phyloP scores from a whole-genome alignment of 1,139 yeast genomes.

The Kodamaea anthophila region DNA sequence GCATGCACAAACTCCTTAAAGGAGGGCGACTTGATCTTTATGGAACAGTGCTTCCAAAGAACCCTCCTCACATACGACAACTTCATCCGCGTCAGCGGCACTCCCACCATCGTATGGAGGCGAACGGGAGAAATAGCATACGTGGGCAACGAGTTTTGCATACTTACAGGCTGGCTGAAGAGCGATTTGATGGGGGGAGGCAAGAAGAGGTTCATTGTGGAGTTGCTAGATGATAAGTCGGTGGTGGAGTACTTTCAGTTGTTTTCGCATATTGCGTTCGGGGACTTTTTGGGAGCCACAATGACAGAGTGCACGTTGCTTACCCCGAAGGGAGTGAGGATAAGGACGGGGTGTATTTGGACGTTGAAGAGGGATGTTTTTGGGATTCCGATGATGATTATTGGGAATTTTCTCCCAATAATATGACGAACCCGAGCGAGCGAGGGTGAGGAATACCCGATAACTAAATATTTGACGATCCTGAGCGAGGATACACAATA shows the following conservation, averaged over 20 bases:
- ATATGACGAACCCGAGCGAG: too few relatives aligned
- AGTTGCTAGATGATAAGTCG: slow-evolving; percentile 79
- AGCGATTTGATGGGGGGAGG: slow-evolving; percentile 51
- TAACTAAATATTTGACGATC: too few relatives aligned
- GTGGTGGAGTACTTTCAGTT: slow-evolving; percentile 84
- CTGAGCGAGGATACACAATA: too few relatives aligned
- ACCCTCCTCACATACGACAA: slow-evolving; percentile 84
- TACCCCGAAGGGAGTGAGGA: slow-evolving; percentile 48
- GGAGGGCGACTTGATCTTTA: slow-evolving; percentile 85
- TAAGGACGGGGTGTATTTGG: slow-evolving; percentile 82
- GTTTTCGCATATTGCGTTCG: slow-evolving; percentile 82
- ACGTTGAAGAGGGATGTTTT: slow-evolving; percentile 66
- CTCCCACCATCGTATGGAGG: slow-evolving; percentile 94
- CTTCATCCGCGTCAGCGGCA: slow-evolving; percentile 77
- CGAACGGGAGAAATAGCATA: slow-evolving; percentile 93
- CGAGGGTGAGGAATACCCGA: too few relatives aligned
- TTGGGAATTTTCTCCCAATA: slow-evolving; percentile 87
- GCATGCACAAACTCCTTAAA: slow-evolving; percentile 86
- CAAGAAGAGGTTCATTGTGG: slow-evolving; percentile 73
- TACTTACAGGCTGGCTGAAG: slow-evolving; percentile 83
- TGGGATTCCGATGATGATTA: slow-evolving; percentile 81
- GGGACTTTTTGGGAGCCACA: slow-evolving; percentile 85
- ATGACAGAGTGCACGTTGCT: slow-evolving; percentile 78
- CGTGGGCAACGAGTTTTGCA: slow-evolving; percentile 86
- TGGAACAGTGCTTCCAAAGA: slow-evolving; percentile 94